phyloP scores from a whole-genome alignment of 495 filamentous ascomycete species.

The Trichoderma parareesei region DNA sequence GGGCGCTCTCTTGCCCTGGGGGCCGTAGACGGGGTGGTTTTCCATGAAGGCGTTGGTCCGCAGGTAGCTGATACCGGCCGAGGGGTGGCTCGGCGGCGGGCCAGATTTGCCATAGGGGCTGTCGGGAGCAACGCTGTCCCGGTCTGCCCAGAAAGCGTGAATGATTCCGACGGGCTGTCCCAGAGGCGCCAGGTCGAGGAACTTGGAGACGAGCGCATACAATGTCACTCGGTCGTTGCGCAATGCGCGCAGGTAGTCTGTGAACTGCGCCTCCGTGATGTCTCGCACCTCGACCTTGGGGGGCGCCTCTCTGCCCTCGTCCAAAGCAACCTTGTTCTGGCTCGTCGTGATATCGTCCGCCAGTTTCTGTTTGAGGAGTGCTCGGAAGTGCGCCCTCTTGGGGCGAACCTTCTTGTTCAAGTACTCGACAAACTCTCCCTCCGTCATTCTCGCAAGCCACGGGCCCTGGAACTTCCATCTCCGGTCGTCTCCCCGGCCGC shows the following conservation, averaged over 20 bases:
- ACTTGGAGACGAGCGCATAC: conserved; percentile 41
- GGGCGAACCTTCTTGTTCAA: conserved; percentile 52
- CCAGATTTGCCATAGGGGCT: conserved; percentile 50
- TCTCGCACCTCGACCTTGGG: conserved; percentile 24
- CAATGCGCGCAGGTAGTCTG: conserved; percentile 50
- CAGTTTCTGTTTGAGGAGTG: conserved; percentile 45
- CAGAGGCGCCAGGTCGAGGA: conserved; percentile 47
- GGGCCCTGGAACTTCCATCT: conserved; percentile 76
- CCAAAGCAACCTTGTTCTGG: conserved; percentile 35
- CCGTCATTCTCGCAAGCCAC: conserved; percentile 68
- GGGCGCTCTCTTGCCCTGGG: conserved; percentile 53
- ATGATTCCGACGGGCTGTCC: conserved; percentile 15
- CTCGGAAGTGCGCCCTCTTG: conserved; percentile 52
- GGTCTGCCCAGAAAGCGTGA: conserved; percentile 9
- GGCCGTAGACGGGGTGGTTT: conserved; percentile 81
- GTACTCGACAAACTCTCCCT: conserved; percentile 62
- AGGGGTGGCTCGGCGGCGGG: conserved; percentile 82
- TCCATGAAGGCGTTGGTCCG: conserved; percentile 58
- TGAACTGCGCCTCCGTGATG: conserved; percentile 54
- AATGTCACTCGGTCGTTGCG: conserved; percentile 42
- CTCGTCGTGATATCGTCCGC: conserved; percentile 37
- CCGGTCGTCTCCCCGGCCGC: conserved; percentile 23
- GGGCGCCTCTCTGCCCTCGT: conserved; percentile 34
- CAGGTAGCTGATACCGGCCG: conserved; percentile 79
- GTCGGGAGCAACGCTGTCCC: conserved; percentile 15